Conservation (phyloP, 768 basidiomycete species). For the Xanthoconium stramineum region DNA sequence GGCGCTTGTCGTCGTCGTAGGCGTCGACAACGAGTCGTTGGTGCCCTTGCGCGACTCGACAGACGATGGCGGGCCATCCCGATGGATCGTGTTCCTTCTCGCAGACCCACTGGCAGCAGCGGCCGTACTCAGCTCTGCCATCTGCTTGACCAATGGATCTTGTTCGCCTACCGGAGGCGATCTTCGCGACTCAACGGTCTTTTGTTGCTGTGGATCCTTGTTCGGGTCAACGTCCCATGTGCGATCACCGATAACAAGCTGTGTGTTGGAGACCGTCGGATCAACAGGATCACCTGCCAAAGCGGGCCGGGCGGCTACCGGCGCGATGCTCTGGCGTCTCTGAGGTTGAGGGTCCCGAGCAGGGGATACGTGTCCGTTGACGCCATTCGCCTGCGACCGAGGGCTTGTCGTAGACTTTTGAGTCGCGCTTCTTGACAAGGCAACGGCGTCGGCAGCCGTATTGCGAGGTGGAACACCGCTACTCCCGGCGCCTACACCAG, state of each 20-base stretch:
- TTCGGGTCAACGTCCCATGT: constrained; percentile 65
- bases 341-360: constrained; percentile 22
- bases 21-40: constrained; percentile 24
- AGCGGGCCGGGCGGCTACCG: constrained; percentile 25
- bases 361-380: constrained; percentile 31
- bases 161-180: constrained; percentile 38
- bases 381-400: constrained; percentile 32
- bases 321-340: constrained; percentile 26
- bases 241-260: constrained; percentile 56
- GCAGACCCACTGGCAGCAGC: constrained; percentile 17
- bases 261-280: constrained; percentile 61
- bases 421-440: constrained; percentile 30
- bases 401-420: constrained; percentile 25
- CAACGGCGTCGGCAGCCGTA: constrained; percentile 32
- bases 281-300: constrained; percentile 55
- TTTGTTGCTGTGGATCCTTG: constrained; percentile 58
- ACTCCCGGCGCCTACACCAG: constrained; percentile 60
- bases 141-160: constrained; percentile 66
- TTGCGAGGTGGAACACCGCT: constrained; percentile 39
- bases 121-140: constrained; percentile 49
- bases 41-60: constrained; percentile 26
- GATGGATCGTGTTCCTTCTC: constrained; percentile 25
- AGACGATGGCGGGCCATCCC: constrained; percentile 21
- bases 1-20: constrained; percentile 20
- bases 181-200: constrained; percentile 12